phyloP scores from a whole-genome alignment of 2,329 filamentous ascomycete genomes.

The Neopestalotiopsis sp. region DNA sequence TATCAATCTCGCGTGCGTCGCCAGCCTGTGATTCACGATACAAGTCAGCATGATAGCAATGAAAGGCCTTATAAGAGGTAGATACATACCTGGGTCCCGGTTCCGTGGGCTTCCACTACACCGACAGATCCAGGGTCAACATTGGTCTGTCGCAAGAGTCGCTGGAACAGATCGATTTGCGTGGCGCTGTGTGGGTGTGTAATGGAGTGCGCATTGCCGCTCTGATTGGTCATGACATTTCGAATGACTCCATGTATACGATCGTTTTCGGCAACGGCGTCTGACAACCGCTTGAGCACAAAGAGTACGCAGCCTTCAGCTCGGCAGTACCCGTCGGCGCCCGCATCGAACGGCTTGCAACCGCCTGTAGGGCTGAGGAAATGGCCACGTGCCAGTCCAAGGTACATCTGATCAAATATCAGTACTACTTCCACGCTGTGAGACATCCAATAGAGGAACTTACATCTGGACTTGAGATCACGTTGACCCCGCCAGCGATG shows the following conservation, averaged over 20 bases:
- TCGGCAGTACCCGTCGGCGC: slow-evolving; percentile 60
- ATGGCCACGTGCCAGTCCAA: slow-evolving; percentile 35
- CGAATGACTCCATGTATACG: slow-evolving; percentile 50
- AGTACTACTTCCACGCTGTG: slow-evolving; percentile 21
- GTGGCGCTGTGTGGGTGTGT: slow-evolving; percentile 33
- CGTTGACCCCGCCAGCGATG: slow-evolving; percentile 45
- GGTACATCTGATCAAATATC: slow-evolving; percentile 17
- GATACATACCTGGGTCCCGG: slow-evolving; percentile 37
- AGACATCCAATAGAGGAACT: slow-evolving; percentile 20
- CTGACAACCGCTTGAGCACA: slow-evolving; percentile 54
- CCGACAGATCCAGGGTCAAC: slow-evolving; percentile 33
- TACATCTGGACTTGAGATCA: slow-evolving; percentile 38
- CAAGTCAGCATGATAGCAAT: too few relatives aligned
- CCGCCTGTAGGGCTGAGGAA: slow-evolving; percentile 50
- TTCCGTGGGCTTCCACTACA: slow-evolving; percentile 43
- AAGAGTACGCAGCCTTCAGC: slow-evolving; percentile 55
- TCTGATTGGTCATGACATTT: slow-evolving; percentile 42
- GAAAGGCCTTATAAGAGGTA: too few relatives aligned
- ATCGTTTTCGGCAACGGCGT: slow-evolving; percentile 58
- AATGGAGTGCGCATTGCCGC: slow-evolving; percentile 33
- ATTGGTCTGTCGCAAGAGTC: slow-evolving; percentile 29
- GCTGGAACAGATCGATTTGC: slow-evolving; percentile 36
- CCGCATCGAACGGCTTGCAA: slow-evolving; percentile 54
- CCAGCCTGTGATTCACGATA: slow-evolving; percentile 28
- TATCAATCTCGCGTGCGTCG: slow-evolving; percentile 32